Evolutionary conservation across 331 rosid genomes (phyloP), one percentile per base, ranked within the genome.

Genomic region (Rhamnella rubrinervis): DNA sequence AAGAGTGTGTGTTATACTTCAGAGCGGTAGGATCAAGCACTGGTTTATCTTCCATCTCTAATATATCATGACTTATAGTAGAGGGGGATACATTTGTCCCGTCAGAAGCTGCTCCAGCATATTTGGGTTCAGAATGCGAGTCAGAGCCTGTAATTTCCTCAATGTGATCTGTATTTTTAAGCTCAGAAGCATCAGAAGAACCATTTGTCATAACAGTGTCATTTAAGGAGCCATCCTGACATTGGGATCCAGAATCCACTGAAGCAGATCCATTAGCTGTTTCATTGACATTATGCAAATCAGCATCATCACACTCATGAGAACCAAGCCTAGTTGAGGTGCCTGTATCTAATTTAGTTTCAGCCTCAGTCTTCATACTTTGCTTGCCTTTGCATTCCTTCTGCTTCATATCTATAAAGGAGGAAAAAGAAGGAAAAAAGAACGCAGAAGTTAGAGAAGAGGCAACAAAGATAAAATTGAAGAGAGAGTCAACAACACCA

Each of bases 281-380:
- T 66, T 70, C 88, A 74, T 74, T 74, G 49, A 57, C 55, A 73
- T 63, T 82, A 73, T 60, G 78, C 58, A 80, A 78, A 81, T 71
- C 80, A 49, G 62, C 55, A 70, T 83, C 85, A 55, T 82, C 84
- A 66, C 77, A 72, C 73, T 81, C 80, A 46, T 37, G 80, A 71
- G 87, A 80, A 80, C 82, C 92, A 38, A 75, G 61, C 56, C 72
- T 74, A 72, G 89, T 71, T 20, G 85, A 72, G 71, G 88, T 80
- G 71, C 74, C 86, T 62, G 71, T 58, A 71, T 85, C 87, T 47
- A 75, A 74, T 71, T 78, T 76, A 66, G 53, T 68, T 28, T 61
- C 62, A 63, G 23, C 75, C 64, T 72, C 68, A 40, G 82, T 78
- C 77, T 68, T 80, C 39, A 66, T 55, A 37, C 62, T 49, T 72